Conservation (phyloP, 1,139 yeast species). For the Blastobotrys proliferans region DNA sequence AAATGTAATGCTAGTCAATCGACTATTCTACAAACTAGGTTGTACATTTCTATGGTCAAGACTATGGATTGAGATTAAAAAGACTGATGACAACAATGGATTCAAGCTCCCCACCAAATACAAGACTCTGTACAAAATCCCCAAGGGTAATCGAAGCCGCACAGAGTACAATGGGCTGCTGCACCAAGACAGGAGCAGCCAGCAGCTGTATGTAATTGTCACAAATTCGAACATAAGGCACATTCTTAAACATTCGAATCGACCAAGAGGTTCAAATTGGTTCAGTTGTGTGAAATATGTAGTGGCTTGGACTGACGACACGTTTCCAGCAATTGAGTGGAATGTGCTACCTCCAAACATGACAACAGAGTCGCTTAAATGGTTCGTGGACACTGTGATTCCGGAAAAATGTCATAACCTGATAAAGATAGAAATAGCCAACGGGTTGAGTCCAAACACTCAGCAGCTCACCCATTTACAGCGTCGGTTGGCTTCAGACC, state of each 20-base stretch:
- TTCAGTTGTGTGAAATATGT: neutral
- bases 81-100: neutral
- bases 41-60: neutral
- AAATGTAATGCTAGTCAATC: neutral
- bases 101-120: neutral
- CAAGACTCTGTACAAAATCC: neutral
- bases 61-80: slow-evolving; percentile 3
- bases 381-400: slow-evolving; percentile 5
- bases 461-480: neutral
- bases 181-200: neutral
- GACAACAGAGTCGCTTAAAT: slow-evolving; percentile 2
- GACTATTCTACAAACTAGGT: neutral
- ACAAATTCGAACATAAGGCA: neutral
- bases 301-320: slow-evolving; percentile 1
- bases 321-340: neutral
- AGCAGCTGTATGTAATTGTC: neutral
- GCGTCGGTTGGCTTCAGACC: neutral
- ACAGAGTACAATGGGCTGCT: neutral
- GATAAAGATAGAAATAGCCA: neutral
- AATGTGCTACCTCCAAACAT: slow-evolving; percentile 4
- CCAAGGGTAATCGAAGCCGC: neutral
- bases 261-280: slow-evolving; percentile 4
- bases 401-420: slow-evolving; percentile 1
- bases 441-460: neutral
- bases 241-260: neutral